Percentiles rank a stretch among this genome's conserved stretches.
Conservation (phyloP, 1,284 basidiomycete species). For the Albatrellus sp. region DNA sequence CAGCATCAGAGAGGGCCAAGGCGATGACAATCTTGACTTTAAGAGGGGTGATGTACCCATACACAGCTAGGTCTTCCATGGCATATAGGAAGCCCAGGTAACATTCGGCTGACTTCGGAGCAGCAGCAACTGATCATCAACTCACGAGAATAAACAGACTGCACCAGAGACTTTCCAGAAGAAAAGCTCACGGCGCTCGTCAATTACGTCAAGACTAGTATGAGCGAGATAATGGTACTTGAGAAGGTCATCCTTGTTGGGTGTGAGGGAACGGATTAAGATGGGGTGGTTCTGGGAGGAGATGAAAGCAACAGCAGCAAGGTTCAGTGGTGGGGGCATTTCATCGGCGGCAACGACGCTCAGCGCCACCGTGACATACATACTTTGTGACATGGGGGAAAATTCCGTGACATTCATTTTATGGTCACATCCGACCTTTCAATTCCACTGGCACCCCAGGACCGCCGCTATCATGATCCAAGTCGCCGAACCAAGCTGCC, state of each 20-base stretch:
- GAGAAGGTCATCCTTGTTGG: constrained; percentile 46
- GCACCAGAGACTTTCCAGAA: constrained; percentile 1
- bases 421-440: no score
- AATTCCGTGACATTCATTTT: no score
- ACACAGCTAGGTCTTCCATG: constrained; percentile 74
- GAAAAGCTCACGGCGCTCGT: constrained; percentile 42
- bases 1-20: constrained; percentile 60
- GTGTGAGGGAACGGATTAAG: constrained; percentile 55
- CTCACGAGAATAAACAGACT: constrained; percentile 7
- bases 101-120: constrained; percentile 51
- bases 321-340: constrained; percentile 32
- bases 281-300: constrained; percentile 74
- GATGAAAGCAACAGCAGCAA: constrained; percentile 71
- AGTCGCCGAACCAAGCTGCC: no score
- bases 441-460: no score
- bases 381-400: no score
- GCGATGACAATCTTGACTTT: constrained; percentile 73
- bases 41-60: constrained; percentile 73
- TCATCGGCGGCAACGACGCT: no score
- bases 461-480: no score
- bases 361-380: no score
- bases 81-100: constrained; percentile 69
- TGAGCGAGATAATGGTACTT: constrained; percentile 79
- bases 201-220: constrained; percentile 69
- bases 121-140: constrained; percentile 28